Evolutionary conservation across 805 yeast species (phyloP).

Genomic region (Danielia oregonensis): DNA sequence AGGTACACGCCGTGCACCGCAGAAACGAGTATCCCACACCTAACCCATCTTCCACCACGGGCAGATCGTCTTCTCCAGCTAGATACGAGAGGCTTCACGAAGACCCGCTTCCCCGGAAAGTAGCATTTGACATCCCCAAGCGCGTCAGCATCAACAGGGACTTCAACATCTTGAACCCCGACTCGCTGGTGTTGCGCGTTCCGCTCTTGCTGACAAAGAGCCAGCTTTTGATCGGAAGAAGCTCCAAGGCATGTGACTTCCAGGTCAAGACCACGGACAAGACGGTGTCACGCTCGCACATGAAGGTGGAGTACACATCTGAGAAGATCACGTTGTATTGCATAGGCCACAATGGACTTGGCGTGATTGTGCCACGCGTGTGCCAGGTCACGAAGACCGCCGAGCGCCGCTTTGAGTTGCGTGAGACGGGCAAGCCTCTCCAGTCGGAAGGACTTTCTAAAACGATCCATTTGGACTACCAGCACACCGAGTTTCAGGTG

Average conservation of each 20-base stretch:
- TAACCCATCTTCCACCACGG: constrained; percentile 54
- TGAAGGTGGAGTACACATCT: constrained; percentile 44
- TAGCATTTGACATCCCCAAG: constrained; percentile 1
- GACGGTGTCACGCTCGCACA: constrained; percentile 66
- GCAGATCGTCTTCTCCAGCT: constrained; percentile 41
- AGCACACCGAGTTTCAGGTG: constrained; percentile 53
- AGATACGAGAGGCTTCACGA: constrained; percentile 14
- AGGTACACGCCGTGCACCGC: constrained; percentile 12
- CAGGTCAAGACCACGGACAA: constrained; percentile 43
- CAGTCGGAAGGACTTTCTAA: constrained; percentile 20
- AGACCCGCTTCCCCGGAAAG: not conserved
- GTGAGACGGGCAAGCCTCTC: constrained; percentile 21
- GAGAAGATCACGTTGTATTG: constrained; percentile 57
- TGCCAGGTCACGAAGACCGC: constrained; percentile 30
- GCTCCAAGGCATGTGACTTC: constrained; percentile 57
- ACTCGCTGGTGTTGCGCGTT: constrained; percentile 28
- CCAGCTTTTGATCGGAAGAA: constrained; percentile 58
- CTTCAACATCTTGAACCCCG: constrained; percentile 35
- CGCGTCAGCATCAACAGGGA: constrained; percentile 25
- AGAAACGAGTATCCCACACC: constrained; percentile 60
- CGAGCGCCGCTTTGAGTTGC: constrained; percentile 15
- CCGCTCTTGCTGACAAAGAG: constrained; percentile 39
- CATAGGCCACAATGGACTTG: constrained; percentile 78
- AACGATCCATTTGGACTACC: constrained; percentile 38
- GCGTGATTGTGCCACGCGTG: constrained; percentile 56